Evolutionary conservation across 1,284 basidiomycete genomes (phyloP).

Genomic region (Thecaphora thlaspeos): DNA sequence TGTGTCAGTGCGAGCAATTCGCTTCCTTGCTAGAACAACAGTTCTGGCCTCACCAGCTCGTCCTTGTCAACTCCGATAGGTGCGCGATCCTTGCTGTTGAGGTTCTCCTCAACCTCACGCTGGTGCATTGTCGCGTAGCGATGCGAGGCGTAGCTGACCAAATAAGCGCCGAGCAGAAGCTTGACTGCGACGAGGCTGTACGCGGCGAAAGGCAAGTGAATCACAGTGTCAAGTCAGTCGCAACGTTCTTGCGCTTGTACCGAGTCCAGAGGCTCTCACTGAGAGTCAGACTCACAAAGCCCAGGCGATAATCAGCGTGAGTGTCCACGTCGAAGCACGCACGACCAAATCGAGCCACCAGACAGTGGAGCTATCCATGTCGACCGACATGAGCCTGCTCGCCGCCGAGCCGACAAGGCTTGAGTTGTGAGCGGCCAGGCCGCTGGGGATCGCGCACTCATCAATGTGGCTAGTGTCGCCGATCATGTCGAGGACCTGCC

Average conservation of each 20-base stretch:
- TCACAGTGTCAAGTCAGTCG: not conserved
- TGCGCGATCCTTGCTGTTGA: conserved; percentile 44
- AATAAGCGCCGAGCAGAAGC: conserved; percentile 49
- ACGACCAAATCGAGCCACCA: conserved; percentile 23
- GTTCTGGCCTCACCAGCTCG: conserved; percentile 19
- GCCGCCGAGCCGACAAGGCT: conserved; percentile 31
- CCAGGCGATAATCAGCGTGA: conserved; percentile 40
- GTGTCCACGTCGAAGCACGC: conserved; percentile 29
- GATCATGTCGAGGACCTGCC: conserved; percentile 72
- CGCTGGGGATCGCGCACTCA: conserved; percentile 51
- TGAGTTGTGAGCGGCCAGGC: conserved; percentile 8
- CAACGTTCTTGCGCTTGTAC: too few species aligned
- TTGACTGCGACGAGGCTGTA: conserved; percentile 45
- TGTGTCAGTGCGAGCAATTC: too few species aligned
- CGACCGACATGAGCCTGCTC: conserved; percentile 16
- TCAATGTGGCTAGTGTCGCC: conserved; percentile 60
- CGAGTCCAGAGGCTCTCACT: too few species aligned
- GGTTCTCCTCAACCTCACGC: conserved; percentile 48
- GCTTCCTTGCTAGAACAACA: too few species aligned
- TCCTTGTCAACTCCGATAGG: conserved; percentile 51
- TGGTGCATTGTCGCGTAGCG: conserved; percentile 47
- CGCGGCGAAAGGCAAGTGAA: not conserved
- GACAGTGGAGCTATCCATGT: conserved; percentile 28
- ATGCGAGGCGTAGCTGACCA: conserved; percentile 47
- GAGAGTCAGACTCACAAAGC: conserved; percentile 10